Evolutionary conservation across 164 flowering plant genomes (phyloP), one percentile per base, ranked within the genome.

Genomic region (Macadamia tetraphylla): DNA sequence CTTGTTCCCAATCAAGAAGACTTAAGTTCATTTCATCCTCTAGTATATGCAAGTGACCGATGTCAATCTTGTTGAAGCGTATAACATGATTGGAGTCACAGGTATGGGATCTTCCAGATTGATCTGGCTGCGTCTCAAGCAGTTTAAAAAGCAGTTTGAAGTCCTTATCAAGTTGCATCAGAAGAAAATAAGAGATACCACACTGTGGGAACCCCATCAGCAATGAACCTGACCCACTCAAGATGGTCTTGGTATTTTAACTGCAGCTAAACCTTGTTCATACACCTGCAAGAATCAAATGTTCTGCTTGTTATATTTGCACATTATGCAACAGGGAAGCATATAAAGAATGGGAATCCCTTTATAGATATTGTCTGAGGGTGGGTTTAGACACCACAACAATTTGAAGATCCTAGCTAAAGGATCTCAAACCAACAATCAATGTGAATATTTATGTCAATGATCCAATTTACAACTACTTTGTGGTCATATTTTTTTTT

Each of bases 151-250:
- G 77, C 29, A 97, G 93, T 68, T 82, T 92, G 60, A 91, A 89
- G 72, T 88, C 90, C 75, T 84, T 85, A 70, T 95, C 98, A 63
- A 92, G 90, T 75, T 89, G 91, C 90, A 92, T 80, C 64, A 91
- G 77, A 79, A 95, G 80, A 81, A 81, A 91, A 76, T 89, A 91
- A 30, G 94, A 92, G 74, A 81, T 79, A 60, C 90, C 97, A 79
- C 87, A 84, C 29, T 91, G 89, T 23, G 99, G 98, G 71, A 95
- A 92, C 60, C 96, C 97, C 94, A 92, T 81, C 5, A 92, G 68
- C 80, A 92, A 76, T 77, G 80, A 72, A 70, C 75, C 73, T 63
- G 89, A 77, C 31, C 86, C 88, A 84, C 66, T 80, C 63, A 78
- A 68, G 63, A 92, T 74, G 78, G 46, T 75, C 76, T 89, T 88